Conservation (phyloP, 2,329 filamentous ascomycete species). For the Canariomyces notabilis region DNA sequence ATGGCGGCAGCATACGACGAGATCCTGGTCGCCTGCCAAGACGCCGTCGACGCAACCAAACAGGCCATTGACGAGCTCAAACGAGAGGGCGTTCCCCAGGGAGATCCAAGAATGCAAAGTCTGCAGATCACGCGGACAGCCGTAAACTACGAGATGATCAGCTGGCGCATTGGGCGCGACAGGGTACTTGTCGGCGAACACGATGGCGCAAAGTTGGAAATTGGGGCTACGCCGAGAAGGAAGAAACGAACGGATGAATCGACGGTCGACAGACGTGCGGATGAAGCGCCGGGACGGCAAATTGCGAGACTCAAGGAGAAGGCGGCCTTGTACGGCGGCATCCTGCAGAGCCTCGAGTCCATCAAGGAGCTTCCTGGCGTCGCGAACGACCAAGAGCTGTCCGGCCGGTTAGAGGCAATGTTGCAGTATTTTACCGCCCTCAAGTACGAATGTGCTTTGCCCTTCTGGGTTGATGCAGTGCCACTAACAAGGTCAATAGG, state of each 20-base stretch:
- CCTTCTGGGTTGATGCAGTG: neutral
- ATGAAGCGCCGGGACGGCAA: conserved; percentile 68
- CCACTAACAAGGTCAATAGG: conserved; percentile 31
- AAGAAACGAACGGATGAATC: conserved; percentile 41
- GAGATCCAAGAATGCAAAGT: conserved; percentile 84
- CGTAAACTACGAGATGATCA: conserved; percentile 89
- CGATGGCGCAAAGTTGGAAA: conserved; percentile 64
- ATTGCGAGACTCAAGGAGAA: conserved; percentile 79
- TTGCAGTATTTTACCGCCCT: conserved; percentile 80
- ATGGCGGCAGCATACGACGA: conserved; percentile 85
- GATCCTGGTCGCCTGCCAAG: conserved; percentile 83
- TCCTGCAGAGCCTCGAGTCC: conserved; percentile 82
- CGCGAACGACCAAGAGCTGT: conserved; percentile 72
- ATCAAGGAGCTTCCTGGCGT: conserved; percentile 87
- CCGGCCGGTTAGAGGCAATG: conserved; percentile 73
- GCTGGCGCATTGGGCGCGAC: conserved; percentile 92
- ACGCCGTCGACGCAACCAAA: conserved; percentile 90
- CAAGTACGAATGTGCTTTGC: conserved; percentile 52
- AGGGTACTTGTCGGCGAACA: conserved; percentile 77
- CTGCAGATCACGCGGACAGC: conserved; percentile 88
- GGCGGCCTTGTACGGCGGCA: conserved; percentile 85
- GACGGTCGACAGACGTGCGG: conserved; percentile 37
- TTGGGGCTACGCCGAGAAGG: conserved; percentile 39
- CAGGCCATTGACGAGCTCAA: conserved; percentile 86
- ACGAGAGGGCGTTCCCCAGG: conserved; percentile 75